Percentiles rank a stretch among this genome's conserved stretches.
Conservation (phyloP, 148 eudicot genomes). For the Silene latifolia region DNA sequence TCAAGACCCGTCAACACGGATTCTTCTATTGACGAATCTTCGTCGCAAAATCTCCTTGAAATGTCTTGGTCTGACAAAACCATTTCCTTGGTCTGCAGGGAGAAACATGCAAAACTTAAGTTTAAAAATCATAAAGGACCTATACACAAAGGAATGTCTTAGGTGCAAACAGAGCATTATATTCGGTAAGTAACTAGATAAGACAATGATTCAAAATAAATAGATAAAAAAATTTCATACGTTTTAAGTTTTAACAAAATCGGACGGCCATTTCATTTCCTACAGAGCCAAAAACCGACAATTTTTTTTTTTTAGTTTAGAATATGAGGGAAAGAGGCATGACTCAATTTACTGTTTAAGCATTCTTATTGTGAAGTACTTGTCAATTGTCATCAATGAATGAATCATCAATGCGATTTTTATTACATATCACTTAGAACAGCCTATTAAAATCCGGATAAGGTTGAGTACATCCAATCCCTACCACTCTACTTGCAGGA, state of each 20-base stretch:
- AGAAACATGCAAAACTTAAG: slow-evolving; percentile 17
- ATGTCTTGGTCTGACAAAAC: slow-evolving; percentile 29
- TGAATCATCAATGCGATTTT: too few relatives aligned
- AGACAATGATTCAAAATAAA: slow-evolving; percentile 13
- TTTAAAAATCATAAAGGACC: neutral
- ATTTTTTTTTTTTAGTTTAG: too few relatives aligned
- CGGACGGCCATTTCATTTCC: too few relatives aligned
- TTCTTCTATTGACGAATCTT: slow-evolving; percentile 51
- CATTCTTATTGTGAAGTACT: neutral
- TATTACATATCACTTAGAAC: too few relatives aligned
- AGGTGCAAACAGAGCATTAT: neutral
- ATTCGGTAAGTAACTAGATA: neutral
- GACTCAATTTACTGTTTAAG: neutral
- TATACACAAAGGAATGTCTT: neutral
- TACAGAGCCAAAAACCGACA: neutral
- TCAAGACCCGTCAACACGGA: slow-evolving; percentile 54
- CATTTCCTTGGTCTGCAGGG: slow-evolving; percentile 25
- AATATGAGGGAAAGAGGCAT: neutral
- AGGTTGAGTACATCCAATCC: too few relatives aligned
- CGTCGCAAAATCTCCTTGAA: slow-evolving; percentile 20
- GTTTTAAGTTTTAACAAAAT: too few relatives aligned
- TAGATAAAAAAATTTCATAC: too few relatives aligned
- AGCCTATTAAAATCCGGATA: too few relatives aligned
- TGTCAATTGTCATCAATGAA: too few relatives aligned
- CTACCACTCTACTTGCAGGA: too few relatives aligned